phyloP scores from a whole-genome alignment of 441 rosid species.

The Erodium trifolium region DNA sequence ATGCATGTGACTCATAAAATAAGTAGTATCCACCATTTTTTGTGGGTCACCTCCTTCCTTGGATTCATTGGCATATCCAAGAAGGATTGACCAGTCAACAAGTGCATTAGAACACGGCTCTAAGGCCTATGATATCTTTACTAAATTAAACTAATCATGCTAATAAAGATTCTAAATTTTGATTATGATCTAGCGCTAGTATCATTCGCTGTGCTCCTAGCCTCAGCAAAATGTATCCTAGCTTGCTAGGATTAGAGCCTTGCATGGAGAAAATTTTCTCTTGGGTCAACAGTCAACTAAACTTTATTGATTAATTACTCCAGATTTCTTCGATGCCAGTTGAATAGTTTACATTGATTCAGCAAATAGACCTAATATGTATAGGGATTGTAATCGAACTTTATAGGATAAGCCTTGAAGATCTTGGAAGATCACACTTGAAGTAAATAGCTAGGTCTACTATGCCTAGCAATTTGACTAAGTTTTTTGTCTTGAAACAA shows the following conservation, averaged over 20 bases:
- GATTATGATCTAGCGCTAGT: not conserved
- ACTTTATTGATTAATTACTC: not conserved
- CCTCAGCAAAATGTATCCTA: not conserved
- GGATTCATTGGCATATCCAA: slow-evolving; percentile 2
- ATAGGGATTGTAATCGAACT: not conserved
- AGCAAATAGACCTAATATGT: not conserved
- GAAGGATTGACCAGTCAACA: slow-evolving; percentile 1
- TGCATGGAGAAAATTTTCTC: not conserved
- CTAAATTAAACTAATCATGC: not conserved
- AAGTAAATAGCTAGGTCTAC: not conserved
- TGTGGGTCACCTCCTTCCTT: slow-evolving; percentile 9
- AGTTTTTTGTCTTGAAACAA: not conserved
- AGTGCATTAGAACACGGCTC: slow-evolving; percentile 2
- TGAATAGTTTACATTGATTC: not conserved
- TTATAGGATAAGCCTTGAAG: slow-evolving; percentile 6
- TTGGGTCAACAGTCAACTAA: not conserved
- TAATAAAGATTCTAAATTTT: not conserved
- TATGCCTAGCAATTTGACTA: slow-evolving; percentile 1
- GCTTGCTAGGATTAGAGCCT: not conserved
- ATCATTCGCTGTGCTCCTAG: not conserved
- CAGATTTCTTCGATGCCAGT: not conserved
- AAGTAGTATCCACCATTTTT: not conserved
- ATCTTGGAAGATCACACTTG: not conserved
- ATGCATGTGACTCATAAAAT: not conserved
- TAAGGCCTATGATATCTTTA: not conserved